Conservation (phyloP, 129 eudicot species). For the Scalesia atractyloides region DNA sequence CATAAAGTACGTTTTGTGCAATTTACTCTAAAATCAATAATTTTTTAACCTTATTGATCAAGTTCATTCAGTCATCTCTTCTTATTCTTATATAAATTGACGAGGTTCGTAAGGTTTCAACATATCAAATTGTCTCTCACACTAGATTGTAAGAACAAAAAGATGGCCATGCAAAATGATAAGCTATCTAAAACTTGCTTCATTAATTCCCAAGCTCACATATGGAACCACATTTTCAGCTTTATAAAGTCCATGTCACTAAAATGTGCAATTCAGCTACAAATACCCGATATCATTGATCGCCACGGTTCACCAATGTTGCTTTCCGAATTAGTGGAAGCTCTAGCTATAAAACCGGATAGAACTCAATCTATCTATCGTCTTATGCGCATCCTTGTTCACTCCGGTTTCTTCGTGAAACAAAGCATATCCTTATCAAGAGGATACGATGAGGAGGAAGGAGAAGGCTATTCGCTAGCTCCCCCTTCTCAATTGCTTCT, state of each 20-base stretch:
- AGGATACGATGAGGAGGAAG: not conserved
- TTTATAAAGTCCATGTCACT: constrained; percentile 6
- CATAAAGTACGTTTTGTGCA: too few species aligned
- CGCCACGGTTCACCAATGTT: constrained; percentile 4
- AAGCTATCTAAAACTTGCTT: too few species aligned
- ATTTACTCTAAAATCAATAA: too few species aligned
- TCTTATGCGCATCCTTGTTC: constrained; percentile 6
- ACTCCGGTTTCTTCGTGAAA: constrained; percentile 8
- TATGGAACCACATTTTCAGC: constrained; percentile 13
- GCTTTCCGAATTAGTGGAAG: not conserved
- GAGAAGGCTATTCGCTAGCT: constrained; percentile 30
- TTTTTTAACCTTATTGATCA: too few species aligned
- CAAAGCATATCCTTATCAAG: not conserved
- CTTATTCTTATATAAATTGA: too few species aligned
- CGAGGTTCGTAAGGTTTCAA: too few species aligned
- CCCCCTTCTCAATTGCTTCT: constrained; percentile 33
- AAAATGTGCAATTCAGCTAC: constrained; percentile 6
- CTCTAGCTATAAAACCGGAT: not conserved
- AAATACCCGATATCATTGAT: constrained; percentile 5
- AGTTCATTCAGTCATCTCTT: too few species aligned
- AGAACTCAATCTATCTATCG: not conserved
- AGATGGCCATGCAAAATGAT: too few species aligned
- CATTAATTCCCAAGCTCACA: constrained; percentile 10
- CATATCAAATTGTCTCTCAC: too few species aligned
- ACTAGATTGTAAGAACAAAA: too few species aligned